A percentile compares a stretch with the other conserved stretches of the same genome.
Conservation (phyloP, 2,329 filamentous ascomycete genomes). For the Ceratocystis colombiana region DNA sequence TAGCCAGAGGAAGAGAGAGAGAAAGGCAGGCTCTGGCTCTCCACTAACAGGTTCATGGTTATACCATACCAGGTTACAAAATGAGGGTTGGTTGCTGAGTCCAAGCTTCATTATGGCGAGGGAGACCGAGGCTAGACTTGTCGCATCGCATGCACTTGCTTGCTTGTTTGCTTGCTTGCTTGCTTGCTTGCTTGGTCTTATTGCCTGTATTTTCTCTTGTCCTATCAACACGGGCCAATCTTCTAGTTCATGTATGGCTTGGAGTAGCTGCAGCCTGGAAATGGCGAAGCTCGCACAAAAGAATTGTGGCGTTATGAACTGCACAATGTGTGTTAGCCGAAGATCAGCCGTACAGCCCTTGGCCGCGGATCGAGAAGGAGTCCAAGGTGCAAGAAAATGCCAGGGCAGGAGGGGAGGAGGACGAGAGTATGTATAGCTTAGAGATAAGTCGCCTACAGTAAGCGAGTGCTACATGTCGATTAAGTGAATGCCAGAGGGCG, state of each 20-base stretch:
- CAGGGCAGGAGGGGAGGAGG: background rate
- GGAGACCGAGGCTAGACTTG: background rate
- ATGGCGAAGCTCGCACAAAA: no score
- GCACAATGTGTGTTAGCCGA: background rate
- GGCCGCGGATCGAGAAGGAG: background rate
- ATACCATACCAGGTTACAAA: no score
- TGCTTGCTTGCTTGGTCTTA: background rate
- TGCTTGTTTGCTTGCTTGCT: background rate
- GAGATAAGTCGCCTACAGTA: slow-evolving; percentile 5
- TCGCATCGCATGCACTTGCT: background rate
- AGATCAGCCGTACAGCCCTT: background rate
- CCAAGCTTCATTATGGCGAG: background rate
- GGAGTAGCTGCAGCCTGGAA: background rate
- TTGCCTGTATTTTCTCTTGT: background rate
- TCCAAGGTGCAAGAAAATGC: background rate
- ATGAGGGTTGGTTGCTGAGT: background rate
- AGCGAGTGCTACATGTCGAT: slow-evolving; percentile 3
- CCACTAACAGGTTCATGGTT: no score
- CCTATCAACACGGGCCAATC: background rate
- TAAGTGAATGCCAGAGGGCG: background rate
- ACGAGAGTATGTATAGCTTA: background rate
- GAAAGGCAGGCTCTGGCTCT: no score
- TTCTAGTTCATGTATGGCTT: background rate
- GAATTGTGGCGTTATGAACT: background rate
- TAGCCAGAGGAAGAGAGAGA: no score